These are phyloP conservation scores for Davidsoniella neocaledoniae DNA, from an alignment of 2,329 filamentous ascomycete species.

Conservation along the genomic window DNA sequence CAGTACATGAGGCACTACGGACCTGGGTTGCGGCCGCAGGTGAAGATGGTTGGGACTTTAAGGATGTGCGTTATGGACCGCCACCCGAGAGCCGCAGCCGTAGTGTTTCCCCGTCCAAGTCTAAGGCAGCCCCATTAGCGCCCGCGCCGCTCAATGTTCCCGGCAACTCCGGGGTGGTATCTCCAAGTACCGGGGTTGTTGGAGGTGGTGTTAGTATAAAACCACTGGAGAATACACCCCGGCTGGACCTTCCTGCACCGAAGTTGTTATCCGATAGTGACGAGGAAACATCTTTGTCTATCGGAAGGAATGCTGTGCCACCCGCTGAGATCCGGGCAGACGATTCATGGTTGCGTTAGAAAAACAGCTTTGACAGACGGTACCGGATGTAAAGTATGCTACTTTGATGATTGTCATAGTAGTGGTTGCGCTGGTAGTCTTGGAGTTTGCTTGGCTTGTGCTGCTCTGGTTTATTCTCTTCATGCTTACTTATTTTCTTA, in stretches of 20 bases:
- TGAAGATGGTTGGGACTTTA: slow-evolving; percentile 78
- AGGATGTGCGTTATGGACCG: slow-evolving; percentile 62
- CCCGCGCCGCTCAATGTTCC: slow-evolving; percentile 3
- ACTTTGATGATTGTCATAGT: background rate
- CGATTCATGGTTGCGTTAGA: slow-evolving; percentile 12
- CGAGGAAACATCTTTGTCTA: slow-evolving; percentile 5
- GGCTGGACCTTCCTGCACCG: slow-evolving; percentile 10
- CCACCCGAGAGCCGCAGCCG: slow-evolving; percentile 20
- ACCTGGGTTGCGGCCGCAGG: slow-evolving; percentile 79
- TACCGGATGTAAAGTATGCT: too few relatives aligned
- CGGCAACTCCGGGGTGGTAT: background rate
- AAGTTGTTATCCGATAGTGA: slow-evolving; percentile 12
- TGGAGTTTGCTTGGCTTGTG: too few relatives aligned
- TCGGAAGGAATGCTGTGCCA: slow-evolving; percentile 6
- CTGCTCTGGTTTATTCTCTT: too few relatives aligned
- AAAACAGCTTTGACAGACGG: background rate
- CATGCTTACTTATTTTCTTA: too few relatives aligned
- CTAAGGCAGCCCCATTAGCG: slow-evolving; percentile 6
- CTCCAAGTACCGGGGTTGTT: background rate
- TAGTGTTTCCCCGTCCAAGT: slow-evolving; percentile 11
- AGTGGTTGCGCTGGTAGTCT: background rate
- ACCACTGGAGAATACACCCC: slow-evolving; percentile 3
- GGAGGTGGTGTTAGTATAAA: background rate
- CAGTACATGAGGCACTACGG: slow-evolving; percentile 73
- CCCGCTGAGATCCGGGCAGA: slow-evolving; percentile 10